Evolutionary conservation across 1,284 basidiomycete genomes (phyloP).

Genomic region (Acaromyces ingoldii): DNA sequence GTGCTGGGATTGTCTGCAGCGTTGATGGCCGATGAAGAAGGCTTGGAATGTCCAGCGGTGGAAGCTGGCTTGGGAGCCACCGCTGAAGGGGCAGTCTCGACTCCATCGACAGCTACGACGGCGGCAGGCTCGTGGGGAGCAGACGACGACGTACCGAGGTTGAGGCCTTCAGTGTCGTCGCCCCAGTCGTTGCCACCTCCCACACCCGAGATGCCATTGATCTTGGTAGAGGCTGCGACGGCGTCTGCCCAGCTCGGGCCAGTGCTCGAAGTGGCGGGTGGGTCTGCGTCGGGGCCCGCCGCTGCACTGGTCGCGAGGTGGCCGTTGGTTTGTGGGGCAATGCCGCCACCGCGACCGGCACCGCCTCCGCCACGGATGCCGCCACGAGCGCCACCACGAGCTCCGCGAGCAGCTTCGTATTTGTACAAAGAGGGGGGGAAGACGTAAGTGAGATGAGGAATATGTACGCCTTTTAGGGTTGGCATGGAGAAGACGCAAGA

Average conservation of each 20-base stretch:
- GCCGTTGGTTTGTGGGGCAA: slow-evolving; percentile 33
- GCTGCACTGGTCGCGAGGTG: slow-evolving; percentile 25
- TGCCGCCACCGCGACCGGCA: slow-evolving; percentile 31
- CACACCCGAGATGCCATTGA: slow-evolving; percentile 5
- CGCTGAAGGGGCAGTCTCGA: slow-evolving; percentile 18
- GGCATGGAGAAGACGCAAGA: background rate
- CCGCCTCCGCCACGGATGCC: slow-evolving; percentile 32
- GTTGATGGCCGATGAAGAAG: background rate
- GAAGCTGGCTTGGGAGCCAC: slow-evolving; percentile 16
- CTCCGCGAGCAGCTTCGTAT: slow-evolving; percentile 25
- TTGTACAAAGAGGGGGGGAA: background rate
- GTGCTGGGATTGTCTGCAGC: background rate
- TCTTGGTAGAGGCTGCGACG: slow-evolving; percentile 19
- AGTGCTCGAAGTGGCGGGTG: slow-evolving; percentile 18
- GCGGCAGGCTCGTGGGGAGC: slow-evolving; percentile 15
- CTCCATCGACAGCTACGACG: slow-evolving; percentile 12
- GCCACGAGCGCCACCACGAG: slow-evolving; percentile 37
- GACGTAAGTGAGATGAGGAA: background rate
- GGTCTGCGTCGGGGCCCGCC: slow-evolving; percentile 19
- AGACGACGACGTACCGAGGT: slow-evolving; percentile 7
- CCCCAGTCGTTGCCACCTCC: slow-evolving; percentile 7
- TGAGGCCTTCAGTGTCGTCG: slow-evolving; percentile 7
- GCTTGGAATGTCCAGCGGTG: background rate
- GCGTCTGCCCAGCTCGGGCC: slow-evolving; percentile 40
- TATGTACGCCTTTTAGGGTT: background rate